Evolutionary conservation across 2,329 filamentous ascomycete species (phyloP), one percentile per base, ranked within the genome.

Genomic region (Colletotrichum eleusines): DNA sequence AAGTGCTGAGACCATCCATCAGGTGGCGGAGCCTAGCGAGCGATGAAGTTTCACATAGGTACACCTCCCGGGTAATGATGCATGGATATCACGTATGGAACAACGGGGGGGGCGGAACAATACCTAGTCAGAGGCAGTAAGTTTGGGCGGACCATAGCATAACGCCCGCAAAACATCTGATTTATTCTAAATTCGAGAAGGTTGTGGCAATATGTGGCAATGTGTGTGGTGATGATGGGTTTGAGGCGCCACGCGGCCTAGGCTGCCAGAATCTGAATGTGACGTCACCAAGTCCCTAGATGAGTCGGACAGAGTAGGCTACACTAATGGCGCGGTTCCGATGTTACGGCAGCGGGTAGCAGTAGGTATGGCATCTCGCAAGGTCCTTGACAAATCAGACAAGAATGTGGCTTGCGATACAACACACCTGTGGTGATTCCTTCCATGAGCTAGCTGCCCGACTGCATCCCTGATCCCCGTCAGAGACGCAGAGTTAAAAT

Each of bases 281-380:
- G 44, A 69, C 44, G 53, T 60, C 44, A 33, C 61, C 44, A 65
- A 28, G 51, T 28, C 44, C 42, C 44, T 26, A 48, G 54, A 40
- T 33, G 20, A 5, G 20, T 14, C 46, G 40, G 46, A 62, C 62
- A 50, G 38, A 69, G 33, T 20, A 53, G 26, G n/a, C 6, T 5
- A 18, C 26, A 66, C 42, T 31, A 46, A 69, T 59, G 66, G 66
- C 44, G 46, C 59, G 65, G 26, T 63, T 50, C 20, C 40, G 20
- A 46, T 33, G 35, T 23, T 50, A 38, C 26, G 18, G 61, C 54
- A 42, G 14, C 12, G 35, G 59, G 44, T 38, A 26, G 28, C 12
- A 38, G 42, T 48, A 46, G 48, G 20, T 48, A 46, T 55, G 20
- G 28, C 44, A 54, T 44, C 38, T 18, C 4, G 31, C 38, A 59